These are phyloP conservation scores for Pseudonectria foliicola DNA, from an alignment of 2,329 filamentous ascomycete species.

Conservation along the genomic window DNA sequence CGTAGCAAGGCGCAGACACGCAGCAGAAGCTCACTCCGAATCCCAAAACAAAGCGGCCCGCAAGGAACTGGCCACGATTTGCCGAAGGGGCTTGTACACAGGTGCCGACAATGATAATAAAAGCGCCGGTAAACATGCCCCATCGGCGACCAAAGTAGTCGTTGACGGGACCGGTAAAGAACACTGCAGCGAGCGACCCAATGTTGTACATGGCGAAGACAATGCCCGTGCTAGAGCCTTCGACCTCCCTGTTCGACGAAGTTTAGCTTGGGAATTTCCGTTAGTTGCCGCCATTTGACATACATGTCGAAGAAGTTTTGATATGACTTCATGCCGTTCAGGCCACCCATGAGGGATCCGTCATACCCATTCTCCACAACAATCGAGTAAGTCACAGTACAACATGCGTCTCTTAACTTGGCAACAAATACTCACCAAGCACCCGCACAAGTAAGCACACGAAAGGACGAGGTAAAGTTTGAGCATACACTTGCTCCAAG, in stretches of 20 bases:
- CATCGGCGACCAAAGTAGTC: constrained; percentile 34
- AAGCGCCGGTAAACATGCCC: constrained; percentile 33
- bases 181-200: constrained; percentile 33
- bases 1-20: constrained; percentile 33
- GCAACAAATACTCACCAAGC: constrained; percentile 22
- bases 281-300: not conserved
- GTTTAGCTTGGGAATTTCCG: not conserved
- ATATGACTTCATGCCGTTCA: constrained; percentile 22
- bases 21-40: constrained; percentile 39
- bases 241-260: constrained; percentile 9
- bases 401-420: no score
- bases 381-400: no score
- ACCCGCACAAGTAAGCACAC: constrained; percentile 44
- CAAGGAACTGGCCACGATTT: constrained; percentile 33
- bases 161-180: constrained; percentile 33
- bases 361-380: constrained; percentile 9
- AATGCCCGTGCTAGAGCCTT: constrained; percentile 13
- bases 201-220: constrained; percentile 41
- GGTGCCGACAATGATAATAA: constrained; percentile 35
- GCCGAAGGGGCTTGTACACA: constrained; percentile 31
- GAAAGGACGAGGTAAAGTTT: constrained; percentile 40
- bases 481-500: constrained; percentile 41
- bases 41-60: constrained; percentile 48
- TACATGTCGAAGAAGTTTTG: constrained; percentile 15
- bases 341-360: constrained; percentile 17